Percentiles rank a stretch among this genome's conserved stretches.
Evolutionary conservation across 768 basidiomycete genomes (phyloP).

Genomic region (Mycena vulgaris): DNA sequence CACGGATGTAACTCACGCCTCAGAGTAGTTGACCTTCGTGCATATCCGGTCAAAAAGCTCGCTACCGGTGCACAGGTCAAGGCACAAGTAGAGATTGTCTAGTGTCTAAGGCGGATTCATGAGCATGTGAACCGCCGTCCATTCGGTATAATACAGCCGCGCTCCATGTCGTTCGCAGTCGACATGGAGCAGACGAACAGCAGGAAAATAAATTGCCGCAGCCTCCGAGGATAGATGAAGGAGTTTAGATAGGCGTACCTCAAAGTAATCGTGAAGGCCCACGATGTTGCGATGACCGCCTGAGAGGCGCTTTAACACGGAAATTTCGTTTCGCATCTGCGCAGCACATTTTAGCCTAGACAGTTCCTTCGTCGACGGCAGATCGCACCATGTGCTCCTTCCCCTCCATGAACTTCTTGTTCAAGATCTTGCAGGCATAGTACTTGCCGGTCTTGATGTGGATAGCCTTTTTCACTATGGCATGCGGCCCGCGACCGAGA

Average conservation of each 20-base stretch:
- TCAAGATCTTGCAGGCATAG: conserved; percentile 99
- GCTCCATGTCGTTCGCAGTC: too few species aligned
- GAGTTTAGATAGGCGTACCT: conserved; percentile 71
- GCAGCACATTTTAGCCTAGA: neutral
- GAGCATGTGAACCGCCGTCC: too few species aligned
- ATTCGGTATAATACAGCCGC: too few species aligned
- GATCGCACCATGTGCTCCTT: conserved; percentile 93
- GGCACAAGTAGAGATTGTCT: conserved; percentile 93
- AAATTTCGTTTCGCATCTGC: conserved; percentile 96
- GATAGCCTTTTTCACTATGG: conserved; percentile 94
- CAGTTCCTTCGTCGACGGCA: too few species aligned
- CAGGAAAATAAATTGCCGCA: too few species aligned
- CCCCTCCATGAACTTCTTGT: conserved; percentile 98
- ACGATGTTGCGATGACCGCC: conserved; percentile 92
- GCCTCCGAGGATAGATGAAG: too few species aligned
- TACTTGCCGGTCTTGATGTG: conserved; percentile 91
- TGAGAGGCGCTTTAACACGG: conserved; percentile 93
- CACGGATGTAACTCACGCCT: conserved; percentile 89
- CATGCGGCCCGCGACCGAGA: conserved; percentile 92
- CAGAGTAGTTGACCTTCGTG: conserved; percentile 96
- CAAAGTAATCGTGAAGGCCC: conserved; percentile 95
- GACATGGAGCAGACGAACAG: too few species aligned
- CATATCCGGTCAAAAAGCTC: conserved; percentile 99
- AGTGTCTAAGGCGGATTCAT: conserved; percentile 69
- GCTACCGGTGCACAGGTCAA: conserved; percentile 96